A percentile compares a stretch with the other conserved stretches of the same genome.
These are phyloP conservation scores for Penicillium concentricum DNA, from an alignment of 2,329 filamentous ascomycete species.

Conservation along the genomic window DNA sequence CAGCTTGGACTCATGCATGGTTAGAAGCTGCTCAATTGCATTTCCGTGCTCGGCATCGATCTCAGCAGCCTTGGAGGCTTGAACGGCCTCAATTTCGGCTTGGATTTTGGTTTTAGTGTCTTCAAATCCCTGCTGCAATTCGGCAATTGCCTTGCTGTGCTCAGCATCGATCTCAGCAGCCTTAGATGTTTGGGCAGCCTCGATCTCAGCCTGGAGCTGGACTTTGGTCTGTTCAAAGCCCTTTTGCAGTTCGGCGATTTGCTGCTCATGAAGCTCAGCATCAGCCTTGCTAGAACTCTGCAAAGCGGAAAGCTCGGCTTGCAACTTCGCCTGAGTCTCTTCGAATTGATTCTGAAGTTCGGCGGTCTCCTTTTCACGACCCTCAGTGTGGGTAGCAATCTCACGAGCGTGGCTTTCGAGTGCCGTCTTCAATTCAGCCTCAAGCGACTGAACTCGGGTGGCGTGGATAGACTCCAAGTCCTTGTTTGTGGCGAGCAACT, in stretches of 20 bases:
- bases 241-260: slow-evolving; percentile 37
- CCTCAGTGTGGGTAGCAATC: slow-evolving; percentile 30
- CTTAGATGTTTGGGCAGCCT: slow-evolving; percentile 11
- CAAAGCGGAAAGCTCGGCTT: slow-evolving; percentile 31
- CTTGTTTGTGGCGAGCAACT: slow-evolving; percentile 26
- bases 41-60: slow-evolving; percentile 40
- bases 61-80: slow-evolving; percentile 36
- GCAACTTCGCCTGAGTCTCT: slow-evolving; percentile 28
- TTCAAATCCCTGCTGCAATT: slow-evolving; percentile 37
- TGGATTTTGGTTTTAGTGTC: slow-evolving; percentile 34
- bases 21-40: slow-evolving; percentile 43
- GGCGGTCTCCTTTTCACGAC: slow-evolving; percentile 29
- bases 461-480: slow-evolving; percentile 34
- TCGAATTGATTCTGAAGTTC: slow-evolving; percentile 35
- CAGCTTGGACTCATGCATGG: slow-evolving; percentile 41
- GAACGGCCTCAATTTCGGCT: slow-evolving; percentile 38
- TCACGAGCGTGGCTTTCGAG: slow-evolving; percentile 30
- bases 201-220: slow-evolving; percentile 18
- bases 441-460: slow-evolving; percentile 30
- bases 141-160: slow-evolving; percentile 28
- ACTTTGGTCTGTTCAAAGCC: slow-evolving; percentile 31
- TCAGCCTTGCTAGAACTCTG: slow-evolving; percentile 31
- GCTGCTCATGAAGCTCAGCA: slow-evolving; percentile 25
- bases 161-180: slow-evolving; percentile 24
- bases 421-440: slow-evolving; percentile 25